Evolutionary conservation across 139 green algal genomes (phyloP).

Genomic region (Diplosphaera chodatii): DNA sequence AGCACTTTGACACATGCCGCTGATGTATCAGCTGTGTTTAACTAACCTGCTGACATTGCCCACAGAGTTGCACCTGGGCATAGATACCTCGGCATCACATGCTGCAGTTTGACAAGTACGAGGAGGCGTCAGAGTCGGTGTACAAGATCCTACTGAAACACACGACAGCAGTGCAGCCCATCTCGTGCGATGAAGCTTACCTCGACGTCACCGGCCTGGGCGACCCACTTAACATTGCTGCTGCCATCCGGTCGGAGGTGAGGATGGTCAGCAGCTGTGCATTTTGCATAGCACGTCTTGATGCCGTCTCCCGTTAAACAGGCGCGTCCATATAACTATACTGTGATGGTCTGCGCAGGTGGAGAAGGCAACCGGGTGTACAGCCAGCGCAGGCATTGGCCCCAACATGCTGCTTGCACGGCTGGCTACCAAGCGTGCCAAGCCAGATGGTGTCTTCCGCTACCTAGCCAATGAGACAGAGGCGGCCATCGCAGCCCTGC

Average conservation of each 20-base stretch:
- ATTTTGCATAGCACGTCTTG: background rate
- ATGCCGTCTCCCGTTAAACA: background rate
- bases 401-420: slow-evolving; percentile 74
- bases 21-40: no score
- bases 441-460: slow-evolving; percentile 72
- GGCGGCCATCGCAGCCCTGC: slow-evolving; percentile 43
- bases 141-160: slow-evolving; percentile 75
- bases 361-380: slow-evolving; percentile 27
- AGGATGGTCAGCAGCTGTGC: no score
- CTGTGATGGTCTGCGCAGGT: slow-evolving; percentile 1
- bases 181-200: slow-evolving; percentile 93
- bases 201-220: slow-evolving; percentile 82
- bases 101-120: slow-evolving; percentile 78
- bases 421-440: slow-evolving; percentile 73
- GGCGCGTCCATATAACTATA: background rate
- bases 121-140: slow-evolving; percentile 72
- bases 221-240: slow-evolving; percentile 46
- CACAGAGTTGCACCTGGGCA: no score
- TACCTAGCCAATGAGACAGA: slow-evolving; percentile 27
- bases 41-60: no score
- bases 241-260: slow-evolving; percentile 52
- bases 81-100: no score
- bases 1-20: no score
- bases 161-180: slow-evolving; percentile 67
- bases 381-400: slow-evolving; percentile 59